These are phyloP conservation scores for Adansonia gregorii DNA, from an alignment of 441 rosid species.

Conservation along the genomic window DNA sequence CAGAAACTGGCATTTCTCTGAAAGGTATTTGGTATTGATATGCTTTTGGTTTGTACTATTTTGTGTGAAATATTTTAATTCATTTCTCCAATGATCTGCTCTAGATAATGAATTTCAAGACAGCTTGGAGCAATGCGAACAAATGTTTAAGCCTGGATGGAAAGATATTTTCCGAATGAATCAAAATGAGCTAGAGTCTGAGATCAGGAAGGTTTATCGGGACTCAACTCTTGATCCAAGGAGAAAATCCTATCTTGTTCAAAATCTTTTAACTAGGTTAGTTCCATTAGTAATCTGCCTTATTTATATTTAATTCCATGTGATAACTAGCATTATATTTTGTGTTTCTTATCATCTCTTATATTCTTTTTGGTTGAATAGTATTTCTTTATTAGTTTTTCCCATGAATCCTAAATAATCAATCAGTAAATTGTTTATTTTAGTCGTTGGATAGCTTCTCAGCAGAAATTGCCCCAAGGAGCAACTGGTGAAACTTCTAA, in stretches of 20 bases:
- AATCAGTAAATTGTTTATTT: slow-evolving; percentile 14
- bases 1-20: slow-evolving; percentile 46
- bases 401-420: slow-evolving; percentile 15
- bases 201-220: slow-evolving; percentile 72
- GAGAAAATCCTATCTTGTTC: slow-evolving; percentile 76
- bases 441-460: slow-evolving; percentile 63
- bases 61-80: slow-evolving; percentile 31
- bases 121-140: slow-evolving; percentile 46
- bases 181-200: slow-evolving; percentile 75
- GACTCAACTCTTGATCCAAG: slow-evolving; percentile 81
- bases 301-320: not conserved
- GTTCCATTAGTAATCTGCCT: slow-evolving; percentile 27
- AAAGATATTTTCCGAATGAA: slow-evolving; percentile 59
- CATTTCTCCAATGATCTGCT: slow-evolving; percentile 31
- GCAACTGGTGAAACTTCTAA: slow-evolving; percentile 36
- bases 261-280: slow-evolving; percentile 75
- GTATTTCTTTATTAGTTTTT: not conserved
- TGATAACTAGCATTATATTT: not conserved
- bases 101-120: slow-evolving; percentile 51
- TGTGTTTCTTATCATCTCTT: not conserved
- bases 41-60: slow-evolving; percentile 23
- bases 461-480: slow-evolving; percentile 48
- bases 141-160: slow-evolving; percentile 60
- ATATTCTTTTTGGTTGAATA: not conserved
- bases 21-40: slow-evolving; percentile 47